Conservation (phyloP, 2,329 filamentous ascomycete species). For the Tolypocladium capitatum region DNA sequence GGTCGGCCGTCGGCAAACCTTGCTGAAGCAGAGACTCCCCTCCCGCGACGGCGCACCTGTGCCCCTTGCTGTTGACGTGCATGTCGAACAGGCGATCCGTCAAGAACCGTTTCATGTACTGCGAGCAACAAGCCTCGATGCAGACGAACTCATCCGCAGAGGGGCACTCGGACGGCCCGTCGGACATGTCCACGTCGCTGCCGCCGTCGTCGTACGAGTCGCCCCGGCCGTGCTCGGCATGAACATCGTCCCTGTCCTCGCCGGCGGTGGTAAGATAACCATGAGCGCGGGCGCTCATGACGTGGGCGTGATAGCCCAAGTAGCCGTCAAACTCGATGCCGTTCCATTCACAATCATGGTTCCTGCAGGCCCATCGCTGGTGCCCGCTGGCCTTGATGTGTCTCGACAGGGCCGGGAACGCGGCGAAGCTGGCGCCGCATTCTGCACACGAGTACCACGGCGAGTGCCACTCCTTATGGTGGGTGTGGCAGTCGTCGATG, state of each 20-base stretch:
- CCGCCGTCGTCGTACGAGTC: neutral
- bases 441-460: neutral
- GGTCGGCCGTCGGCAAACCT: neutral
- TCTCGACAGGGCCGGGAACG: neutral
- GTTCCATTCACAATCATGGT: neutral
- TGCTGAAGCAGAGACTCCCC: neutral
- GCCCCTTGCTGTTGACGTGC: neutral
- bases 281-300: neutral
- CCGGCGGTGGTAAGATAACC: too few species aligned
- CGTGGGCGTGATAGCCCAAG: neutral
- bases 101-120: neutral
- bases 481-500: neutral
- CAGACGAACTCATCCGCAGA: neutral
- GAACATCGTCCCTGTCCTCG: neutral
- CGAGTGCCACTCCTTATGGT: conserved; percentile 1
- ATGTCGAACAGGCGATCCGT: neutral
- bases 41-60: neutral
- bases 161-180: neutral
- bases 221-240: neutral
- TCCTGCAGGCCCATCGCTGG: neutral
- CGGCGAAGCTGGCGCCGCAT: neutral
- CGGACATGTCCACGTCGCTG: neutral
- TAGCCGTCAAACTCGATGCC: neutral
- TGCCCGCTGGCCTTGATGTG: neutral
- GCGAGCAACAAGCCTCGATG: neutral